These are phyloP conservation scores for Mycena polygramma DNA, from an alignment of 768 basidiomycete genomes.

Conservation along the genomic window DNA sequence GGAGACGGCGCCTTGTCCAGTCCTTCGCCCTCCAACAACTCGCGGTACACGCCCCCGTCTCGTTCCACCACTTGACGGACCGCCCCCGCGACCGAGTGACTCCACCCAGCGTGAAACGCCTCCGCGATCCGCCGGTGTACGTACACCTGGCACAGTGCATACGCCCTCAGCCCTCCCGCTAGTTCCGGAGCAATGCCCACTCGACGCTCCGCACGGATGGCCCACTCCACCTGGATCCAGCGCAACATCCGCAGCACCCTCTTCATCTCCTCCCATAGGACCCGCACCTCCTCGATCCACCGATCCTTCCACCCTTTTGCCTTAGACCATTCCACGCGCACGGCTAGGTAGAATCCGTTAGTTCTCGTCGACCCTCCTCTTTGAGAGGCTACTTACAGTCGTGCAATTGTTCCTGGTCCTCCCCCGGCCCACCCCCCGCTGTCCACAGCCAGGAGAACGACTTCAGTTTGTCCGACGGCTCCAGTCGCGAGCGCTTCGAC, in stretches of 20 bases:
- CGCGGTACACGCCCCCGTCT: neutral
- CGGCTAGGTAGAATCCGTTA: neutral
- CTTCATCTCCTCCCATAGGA: constrained; percentile 46
- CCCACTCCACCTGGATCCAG: constrained; percentile 2
- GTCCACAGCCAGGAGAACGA: constrained; percentile 23
- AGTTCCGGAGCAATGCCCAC: neutral
- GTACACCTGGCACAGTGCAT: constrained; percentile 13
- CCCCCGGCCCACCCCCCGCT: constrained; percentile 2
- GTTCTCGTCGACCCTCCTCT: no score
- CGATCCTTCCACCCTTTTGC: constrained; percentile 3
- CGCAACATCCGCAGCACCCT: constrained; percentile 15
- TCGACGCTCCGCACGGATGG: neutral
- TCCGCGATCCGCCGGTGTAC: constrained; percentile 1
- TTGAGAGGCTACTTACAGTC: neutral
- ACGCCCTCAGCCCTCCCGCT: constrained; percentile 9
- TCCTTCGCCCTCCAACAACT: neutral
- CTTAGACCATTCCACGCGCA: constrained; percentile 17
- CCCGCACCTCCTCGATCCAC: constrained; percentile 39
- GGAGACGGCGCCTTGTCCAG: no score
- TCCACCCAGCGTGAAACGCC: constrained; percentile 11
- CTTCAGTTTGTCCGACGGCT: neutral
- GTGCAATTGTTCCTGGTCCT: constrained; percentile 1
- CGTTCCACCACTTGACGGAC: neutral
- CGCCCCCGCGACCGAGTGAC: neutral
- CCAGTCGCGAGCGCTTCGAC: no score